Conservation (phyloP, 192 early-diverging fungal genomes). For the Piromyces finnis region DNA sequence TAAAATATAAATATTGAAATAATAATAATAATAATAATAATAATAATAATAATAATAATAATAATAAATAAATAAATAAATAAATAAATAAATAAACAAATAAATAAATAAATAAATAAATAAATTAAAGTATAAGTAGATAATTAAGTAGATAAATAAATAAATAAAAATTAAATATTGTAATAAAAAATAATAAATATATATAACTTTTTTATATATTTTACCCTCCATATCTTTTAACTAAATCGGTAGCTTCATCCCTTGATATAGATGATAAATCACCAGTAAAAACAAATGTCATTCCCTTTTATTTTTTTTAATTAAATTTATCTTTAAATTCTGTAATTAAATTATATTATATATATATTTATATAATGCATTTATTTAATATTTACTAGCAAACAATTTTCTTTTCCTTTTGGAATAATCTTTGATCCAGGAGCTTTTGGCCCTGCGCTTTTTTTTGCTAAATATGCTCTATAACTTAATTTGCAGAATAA, state of each 20-base stretch:
- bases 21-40: neutral
- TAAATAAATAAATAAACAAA: too few relatives aligned
- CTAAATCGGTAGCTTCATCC: conserved; percentile 58
- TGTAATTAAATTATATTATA: too few relatives aligned
- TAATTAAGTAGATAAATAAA: too few relatives aligned
- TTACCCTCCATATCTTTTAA: conserved; percentile 75
- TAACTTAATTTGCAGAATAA: neutral
- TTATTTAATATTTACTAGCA: conserved; percentile 8
- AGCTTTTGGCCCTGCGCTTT: conserved; percentile 23
- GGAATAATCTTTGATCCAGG: conserved; percentile 53
- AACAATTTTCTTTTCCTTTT: conserved; percentile 50
- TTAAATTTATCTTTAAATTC: too few relatives aligned
- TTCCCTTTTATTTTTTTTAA: conserved; percentile 14
- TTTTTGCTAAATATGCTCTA: neutral
- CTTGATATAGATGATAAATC: conserved; percentile 59
- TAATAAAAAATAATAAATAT: too few relatives aligned
- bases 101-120: too few relatives aligned
- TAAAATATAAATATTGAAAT: too few relatives aligned
- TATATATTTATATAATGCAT: too few relatives aligned
- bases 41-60: too few relatives aligned
- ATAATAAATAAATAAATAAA: too few relatives aligned
- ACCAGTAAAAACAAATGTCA: conserved; percentile 89
- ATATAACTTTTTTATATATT: neutral
- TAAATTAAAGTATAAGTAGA: too few relatives aligned
- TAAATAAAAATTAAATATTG: too few relatives aligned